Base-by-base conservation (phyloP, 352 stramenopile species). In the Pythium dissimile region DNA sequence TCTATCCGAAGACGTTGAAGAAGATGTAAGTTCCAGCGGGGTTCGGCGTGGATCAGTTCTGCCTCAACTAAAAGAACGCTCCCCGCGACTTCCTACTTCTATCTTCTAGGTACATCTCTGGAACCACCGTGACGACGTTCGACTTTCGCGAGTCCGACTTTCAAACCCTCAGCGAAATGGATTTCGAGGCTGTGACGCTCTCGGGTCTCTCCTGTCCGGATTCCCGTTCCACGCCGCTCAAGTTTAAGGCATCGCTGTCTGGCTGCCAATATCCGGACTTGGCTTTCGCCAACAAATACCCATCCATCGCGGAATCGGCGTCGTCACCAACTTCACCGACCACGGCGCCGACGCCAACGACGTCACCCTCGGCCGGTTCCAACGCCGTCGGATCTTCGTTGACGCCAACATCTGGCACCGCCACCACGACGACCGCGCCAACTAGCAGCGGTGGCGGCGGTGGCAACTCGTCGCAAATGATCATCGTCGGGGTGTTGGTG, bases 1-100 rank as follows among this genome's bases (percentile, higher is more conserved):
- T 50, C 13, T 64, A 72, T 20, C 67, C 68, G 10, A 64, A 64
- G 23, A 69, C 59, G 12, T 61, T 85, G 21, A 69, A 59, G 20
- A 71, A 42, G 32, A 20, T 85, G 75, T 82, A 58, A 42, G 64
- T 46, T 27, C 1, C 31, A 13, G 34, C 34, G 34, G 20, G 16
- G 34, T 15, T 41, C 20, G 6, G 12, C 12, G 8, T 13, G 13
- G 13, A 24, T 20, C n/a, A 4, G 31, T 3, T 6, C 27, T 43
- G 8, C 5, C 15, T 1, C 13, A 5, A 23, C 12, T 41, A 41
- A 55, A 35, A 13, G 13, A 35, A 8, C 31, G 31, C 31, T n/a
- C n/a, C n/a, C n/a, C n/a, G n/a, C n/a, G n/a, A n/a, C 3, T 44
- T 30, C 3, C 21, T 2, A 12, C 20, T 41, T 41, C 13, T n/a